Percentiles rank a stretch among this genome's conserved stretches.
Conservation (phyloP, 2,329 filamentous ascomycete species). For the Graphiopsis chlorocephala region DNA sequence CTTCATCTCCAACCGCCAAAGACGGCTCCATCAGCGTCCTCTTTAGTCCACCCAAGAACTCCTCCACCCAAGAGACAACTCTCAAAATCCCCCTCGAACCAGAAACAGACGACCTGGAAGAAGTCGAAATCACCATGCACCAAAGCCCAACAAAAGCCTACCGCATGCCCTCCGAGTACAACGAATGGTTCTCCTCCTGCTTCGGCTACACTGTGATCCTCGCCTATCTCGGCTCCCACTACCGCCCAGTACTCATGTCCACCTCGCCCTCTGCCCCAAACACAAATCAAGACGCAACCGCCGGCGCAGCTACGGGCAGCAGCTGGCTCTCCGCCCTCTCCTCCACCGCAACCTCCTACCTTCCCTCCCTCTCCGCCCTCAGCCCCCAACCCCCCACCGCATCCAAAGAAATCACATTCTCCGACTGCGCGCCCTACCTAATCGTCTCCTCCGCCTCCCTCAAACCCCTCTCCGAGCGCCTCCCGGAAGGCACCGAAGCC, state of each 20-base stretch:
- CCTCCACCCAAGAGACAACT: constrained; percentile 21
- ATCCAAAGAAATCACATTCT: constrained; percentile 57
- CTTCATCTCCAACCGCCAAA: constrained; percentile 29
- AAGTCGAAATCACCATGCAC: constrained; percentile 45
- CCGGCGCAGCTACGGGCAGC: constrained; percentile 10
- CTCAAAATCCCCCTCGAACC: constrained; percentile 43
- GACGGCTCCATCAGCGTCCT: constrained; percentile 39
- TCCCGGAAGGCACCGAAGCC: constrained; percentile 37
- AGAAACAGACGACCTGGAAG: constrained; percentile 34
- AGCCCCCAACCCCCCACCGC: constrained; percentile 14
- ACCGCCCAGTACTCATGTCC: constrained; percentile 41
- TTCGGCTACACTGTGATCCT: constrained; percentile 45
- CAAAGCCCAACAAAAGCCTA: constrained; percentile 41
- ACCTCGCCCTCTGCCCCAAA: constrained; percentile 9
- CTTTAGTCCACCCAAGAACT: constrained; percentile 37
- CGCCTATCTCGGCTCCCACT: constrained; percentile 43
- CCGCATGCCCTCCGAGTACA: constrained; percentile 43
- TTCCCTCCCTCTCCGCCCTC: constrained; percentile 17
- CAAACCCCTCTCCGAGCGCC: constrained; percentile 56
- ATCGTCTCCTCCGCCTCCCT: constrained; percentile 69
- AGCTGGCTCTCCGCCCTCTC: constrained; percentile 35
- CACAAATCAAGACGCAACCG: not conserved
- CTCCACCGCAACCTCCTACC: constrained; percentile 24
- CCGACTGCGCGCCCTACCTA: constrained; percentile 73
- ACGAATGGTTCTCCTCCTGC: constrained; percentile 43